Percentiles rank a stretch among this genome's conserved stretches.
phyloP scores from a whole-genome alignment of 2,329 filamentous ascomycete species.

The Alternaria ventricosa region DNA sequence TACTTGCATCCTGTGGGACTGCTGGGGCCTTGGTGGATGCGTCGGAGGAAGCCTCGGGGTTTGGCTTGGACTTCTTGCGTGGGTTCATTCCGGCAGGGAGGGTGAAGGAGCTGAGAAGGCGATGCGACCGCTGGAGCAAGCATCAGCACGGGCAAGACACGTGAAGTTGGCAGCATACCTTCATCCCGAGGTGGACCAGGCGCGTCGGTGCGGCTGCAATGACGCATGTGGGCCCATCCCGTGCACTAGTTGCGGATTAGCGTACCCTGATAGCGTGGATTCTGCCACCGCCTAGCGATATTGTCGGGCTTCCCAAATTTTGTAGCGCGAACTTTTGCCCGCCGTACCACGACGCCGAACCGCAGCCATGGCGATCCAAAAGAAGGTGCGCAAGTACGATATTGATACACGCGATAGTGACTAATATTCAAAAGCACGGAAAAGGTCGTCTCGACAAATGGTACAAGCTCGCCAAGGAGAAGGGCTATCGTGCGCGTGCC shows the following conservation, averaged over 20 bases:
- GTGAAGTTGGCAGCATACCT: conserved; percentile 19
- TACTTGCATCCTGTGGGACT: conserved; percentile 19
- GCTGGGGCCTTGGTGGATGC: conserved; percentile 12
- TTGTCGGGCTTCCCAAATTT: conserved; percentile 24
- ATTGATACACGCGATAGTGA: too few relatives aligned
- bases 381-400: conserved; percentile 67
- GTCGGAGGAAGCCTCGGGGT: conserved; percentile 37
- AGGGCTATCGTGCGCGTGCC: conserved; percentile 92
- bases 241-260: conserved; percentile 11
- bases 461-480: conserved; percentile 98
- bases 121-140: conserved; percentile 25
- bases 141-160: conserved; percentile 16
- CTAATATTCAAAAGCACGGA: conserved; percentile 67
- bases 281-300: conserved; percentile 29
- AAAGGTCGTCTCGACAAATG: conserved; percentile 99
- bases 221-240: conserved; percentile 25
- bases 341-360: conserved; percentile 22
- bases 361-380: conserved; percentile 85
- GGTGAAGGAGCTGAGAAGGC: conserved; percentile 18
- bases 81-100: conserved; percentile 43
- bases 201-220: conserved; percentile 19
- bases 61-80: conserved; percentile 53
- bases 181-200: conserved; percentile 23
- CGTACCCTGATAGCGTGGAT: conserved; percentile 6
- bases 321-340: conserved; percentile 26